Evolutionary conservation across 1,139 yeast species (phyloP), one percentile per base, ranked within the genome.

Genomic region (Blastobotrys illinoisensis): DNA sequence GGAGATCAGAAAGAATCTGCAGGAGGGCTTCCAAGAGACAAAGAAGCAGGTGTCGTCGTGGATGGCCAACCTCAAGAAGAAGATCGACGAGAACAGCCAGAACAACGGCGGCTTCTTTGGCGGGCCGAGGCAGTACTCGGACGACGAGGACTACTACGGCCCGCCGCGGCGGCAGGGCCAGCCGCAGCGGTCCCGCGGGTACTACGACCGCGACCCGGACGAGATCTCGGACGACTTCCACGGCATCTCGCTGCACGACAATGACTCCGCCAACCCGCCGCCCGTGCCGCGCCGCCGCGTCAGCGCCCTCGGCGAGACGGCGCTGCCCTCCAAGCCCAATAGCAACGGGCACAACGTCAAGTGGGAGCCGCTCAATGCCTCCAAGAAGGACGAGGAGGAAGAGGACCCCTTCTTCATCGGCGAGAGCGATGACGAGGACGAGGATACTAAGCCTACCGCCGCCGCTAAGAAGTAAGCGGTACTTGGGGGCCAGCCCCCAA

Each of bases 11-110:
- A 88, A 86, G 54, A 81, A 83, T 51, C 79, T 89, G 57, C 77
- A 81, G 53, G 86, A 85, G 66, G 95, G 96, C 26, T 77, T 90
- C 53, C 91, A 85, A 65, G 97, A 90, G 64, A 93, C 98, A 1
- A 81, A 85, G 57, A 78, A 81, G 49, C 86, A 87, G 52, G 82
- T 93, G 56, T 85, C 87, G 60, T 81, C 83, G 23, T 90, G 97
- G 95, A 86, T 91, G 57, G 81, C 82, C 62, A 89, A 86, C 20
- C 68, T 89, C 57, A 80, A 85, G 48, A 83, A 82, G 73, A 81
- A 79, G 64, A 74, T 86, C 57, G 70, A 68, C 44, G 68, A 66
- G 19, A 62, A 57, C 20, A 59, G 57, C 13, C 40, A 40, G 24
- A 56, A 46, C 24, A 46, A 47, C 24, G 23, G 55, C 40, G 56